These are phyloP conservation scores for Graphilbum ipis-grandicollis DNA, from an alignment of 2,329 filamentous ascomycete genomes.

Conservation along the genomic window DNA sequence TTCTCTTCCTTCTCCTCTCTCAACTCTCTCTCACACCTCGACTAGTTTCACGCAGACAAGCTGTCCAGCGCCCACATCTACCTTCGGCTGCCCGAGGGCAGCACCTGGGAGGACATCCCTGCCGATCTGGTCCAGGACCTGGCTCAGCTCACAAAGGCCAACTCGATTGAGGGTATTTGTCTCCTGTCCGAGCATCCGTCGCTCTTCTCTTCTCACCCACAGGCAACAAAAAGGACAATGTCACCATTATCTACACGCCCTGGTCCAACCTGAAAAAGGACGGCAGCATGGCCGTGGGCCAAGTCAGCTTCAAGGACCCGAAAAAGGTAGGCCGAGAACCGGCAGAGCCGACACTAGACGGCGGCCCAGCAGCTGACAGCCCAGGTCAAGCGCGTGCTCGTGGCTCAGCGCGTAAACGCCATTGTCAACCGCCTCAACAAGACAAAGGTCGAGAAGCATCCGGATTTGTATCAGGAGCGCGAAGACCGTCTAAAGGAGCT, in stretches of 20 bases:
- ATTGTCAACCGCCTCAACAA: conserved; percentile 98
- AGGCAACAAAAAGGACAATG: conserved; percentile 98
- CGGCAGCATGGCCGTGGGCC: conserved; percentile 85
- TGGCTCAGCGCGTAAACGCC: conserved; percentile 65
- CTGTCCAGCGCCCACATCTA: conserved; percentile 94
- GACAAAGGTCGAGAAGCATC: conserved; percentile 76
- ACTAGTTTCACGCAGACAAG: conserved; percentile 98
- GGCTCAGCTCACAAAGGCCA: conserved; percentile 95
- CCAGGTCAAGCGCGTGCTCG: conserved; percentile 64
- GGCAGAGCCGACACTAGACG: no score
- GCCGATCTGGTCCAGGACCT: conserved; percentile 64
- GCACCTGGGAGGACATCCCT: conserved; percentile 72
- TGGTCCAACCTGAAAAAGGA: conserved; percentile 92
- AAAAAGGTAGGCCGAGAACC: no score
- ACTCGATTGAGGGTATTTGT: conserved; percentile 74
- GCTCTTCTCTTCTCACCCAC: background rate
- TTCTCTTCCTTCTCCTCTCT: background rate
- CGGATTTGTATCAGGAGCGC: conserved; percentile 67
- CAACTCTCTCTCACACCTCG: background rate
- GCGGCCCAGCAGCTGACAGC: background rate
- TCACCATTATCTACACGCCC: conserved; percentile 92
- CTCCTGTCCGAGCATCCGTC: background rate
- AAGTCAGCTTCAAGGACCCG: conserved; percentile 84
- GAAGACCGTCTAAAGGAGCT: conserved; percentile 59
- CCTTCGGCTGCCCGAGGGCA: conserved; percentile 60